Evolutionary conservation across 2,329 filamentous ascomycete species (phyloP).

Genomic region (Alternaria sp.): DNA sequence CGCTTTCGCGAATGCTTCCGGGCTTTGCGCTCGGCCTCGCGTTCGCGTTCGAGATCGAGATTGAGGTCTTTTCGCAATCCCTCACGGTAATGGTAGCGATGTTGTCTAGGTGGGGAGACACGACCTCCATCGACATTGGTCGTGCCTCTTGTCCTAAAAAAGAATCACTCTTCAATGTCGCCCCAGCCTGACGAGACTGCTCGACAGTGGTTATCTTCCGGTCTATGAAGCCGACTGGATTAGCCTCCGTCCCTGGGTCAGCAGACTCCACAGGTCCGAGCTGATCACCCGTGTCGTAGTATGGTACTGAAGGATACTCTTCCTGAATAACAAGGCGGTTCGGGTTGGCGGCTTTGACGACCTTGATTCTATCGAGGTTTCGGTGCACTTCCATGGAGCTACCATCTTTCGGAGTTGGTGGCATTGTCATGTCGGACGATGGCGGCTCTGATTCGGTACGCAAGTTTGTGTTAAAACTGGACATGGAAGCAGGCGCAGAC

Average conservation of each 20-base stretch:
- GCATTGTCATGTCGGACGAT: slow-evolving; percentile 54
- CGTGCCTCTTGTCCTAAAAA: slow-evolving; percentile 1
- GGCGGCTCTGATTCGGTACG: slow-evolving; percentile 50
- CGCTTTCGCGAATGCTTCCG: background rate
- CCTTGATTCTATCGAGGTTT: slow-evolving; percentile 18
- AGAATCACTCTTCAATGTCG: slow-evolving; percentile 12
- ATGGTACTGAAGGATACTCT: slow-evolving; percentile 23
- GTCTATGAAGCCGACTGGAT: slow-evolving; percentile 50
- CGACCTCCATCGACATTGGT: slow-evolving; percentile 12
- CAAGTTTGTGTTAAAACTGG: slow-evolving; percentile 39
- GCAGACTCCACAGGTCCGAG: slow-evolving; percentile 37
- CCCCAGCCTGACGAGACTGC: slow-evolving; percentile 31
- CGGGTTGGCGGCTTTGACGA: slow-evolving; percentile 42
- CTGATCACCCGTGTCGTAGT: slow-evolving; percentile 49
- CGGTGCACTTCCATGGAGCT: slow-evolving; percentile 43
- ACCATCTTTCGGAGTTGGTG: slow-evolving; percentile 52
- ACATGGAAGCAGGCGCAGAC: slow-evolving; percentile 33
- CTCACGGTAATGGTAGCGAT: background rate
- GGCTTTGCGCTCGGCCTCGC: background rate
- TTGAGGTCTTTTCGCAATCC: background rate
- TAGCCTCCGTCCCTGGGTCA: slow-evolving; percentile 21
- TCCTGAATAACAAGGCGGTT: slow-evolving; percentile 30
- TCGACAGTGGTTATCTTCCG: slow-evolving; percentile 54
- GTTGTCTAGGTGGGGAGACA: slow-evolving; percentile 8
- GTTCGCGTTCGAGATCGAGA: background rate